phyloP scores from a whole-genome alignment of 2,329 filamentous ascomycete genomes.

The Aspergillus neotritici region DNA sequence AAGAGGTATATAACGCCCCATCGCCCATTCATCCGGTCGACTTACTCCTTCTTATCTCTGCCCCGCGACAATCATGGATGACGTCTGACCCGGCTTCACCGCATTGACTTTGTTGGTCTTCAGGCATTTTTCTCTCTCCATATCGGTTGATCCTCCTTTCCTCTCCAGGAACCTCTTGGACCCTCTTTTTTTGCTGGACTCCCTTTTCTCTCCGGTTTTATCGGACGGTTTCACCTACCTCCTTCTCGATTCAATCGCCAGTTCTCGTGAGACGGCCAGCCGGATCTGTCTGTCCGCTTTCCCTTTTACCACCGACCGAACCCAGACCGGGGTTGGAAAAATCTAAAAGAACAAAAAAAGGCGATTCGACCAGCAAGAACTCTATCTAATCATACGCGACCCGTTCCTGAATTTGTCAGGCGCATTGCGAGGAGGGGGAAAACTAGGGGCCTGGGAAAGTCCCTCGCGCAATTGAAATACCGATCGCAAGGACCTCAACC shows the following conservation, averaged over 20 bases:
- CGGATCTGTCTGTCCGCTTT: constrained; percentile 14
- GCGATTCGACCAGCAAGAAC: not conserved
- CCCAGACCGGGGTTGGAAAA: not conserved
- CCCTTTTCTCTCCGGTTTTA: no score
- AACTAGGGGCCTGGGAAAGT: no score
- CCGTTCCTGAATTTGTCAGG: not conserved
- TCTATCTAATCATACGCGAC: not conserved
- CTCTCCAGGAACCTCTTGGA: no score
- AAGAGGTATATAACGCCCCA: no score
- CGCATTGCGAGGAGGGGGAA: no score
- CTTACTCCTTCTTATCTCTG: constrained; percentile 1
- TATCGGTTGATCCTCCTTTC: not conserved
- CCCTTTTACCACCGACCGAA: no score
- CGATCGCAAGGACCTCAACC: no score
- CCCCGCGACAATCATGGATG: constrained; percentile 16
- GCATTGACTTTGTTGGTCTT: constrained; percentile 16
- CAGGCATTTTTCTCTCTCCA: not conserved
- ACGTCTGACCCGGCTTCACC: constrained; percentile 22
- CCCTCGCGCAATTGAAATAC: no score
- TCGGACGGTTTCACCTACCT: no score
- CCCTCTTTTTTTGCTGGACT: no score
- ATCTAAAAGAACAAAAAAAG: constrained; percentile 1
- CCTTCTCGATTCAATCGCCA: not conserved
- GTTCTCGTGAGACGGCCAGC: constrained; percentile 9
- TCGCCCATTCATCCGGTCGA: not conserved